Evolutionary conservation across 192 early-diverging fungal genomes (phyloP), one percentile per base, ranked within the genome.

Genomic region (Coemansia sp.): DNA sequence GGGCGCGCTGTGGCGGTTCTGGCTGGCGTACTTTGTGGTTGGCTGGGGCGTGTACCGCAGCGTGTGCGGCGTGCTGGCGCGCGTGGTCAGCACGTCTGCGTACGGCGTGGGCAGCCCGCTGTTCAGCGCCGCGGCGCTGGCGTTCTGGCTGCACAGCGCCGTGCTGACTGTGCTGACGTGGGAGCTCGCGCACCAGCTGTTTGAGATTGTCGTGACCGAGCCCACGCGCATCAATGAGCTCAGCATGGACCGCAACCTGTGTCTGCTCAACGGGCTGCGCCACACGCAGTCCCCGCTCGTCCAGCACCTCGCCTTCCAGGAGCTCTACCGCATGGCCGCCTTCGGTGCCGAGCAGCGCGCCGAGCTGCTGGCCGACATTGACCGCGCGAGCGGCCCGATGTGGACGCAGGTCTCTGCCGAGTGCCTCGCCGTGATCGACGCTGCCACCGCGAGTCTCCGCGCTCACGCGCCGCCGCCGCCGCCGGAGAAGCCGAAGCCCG

Each of bases 171-270:
- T 62, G 22, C 58, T 74, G 18, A 58, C 59, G 8, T 80, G 77
- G 77, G 77, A 80, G 58, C 51, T 74, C 42, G 64, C 77, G 5
- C 77, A 80, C n/a, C 77, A 67, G 56, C 54, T 80, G 49, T 80
- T 74, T 45, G 77, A 74, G 63, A 58, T 63, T n/a, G 44, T 80
- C 44, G 33, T 62, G 21, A 74, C 77, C 0, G 71, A 73, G 60
- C 71, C 71, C 2, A 80, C 77, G 10, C 70, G 53, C 24, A 80
- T 80, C 54, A 73, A 70, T 48, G 64, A 66, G 60, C 60, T 80
- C 19, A 80, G 77, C 25, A 57, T 58, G 18, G 77, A 80, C 58
- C 63, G 60, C 31, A 80, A 73, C 38, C 25, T 54, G 45, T 80
- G 77, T 22, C 24, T 80, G 47, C 35, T 74, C 10, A 74, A 60